Evolutionary conservation across 768 basidiomycete genomes (phyloP), one percentile per base, ranked within the genome.

Genomic region (Trametes cingulata): DNA sequence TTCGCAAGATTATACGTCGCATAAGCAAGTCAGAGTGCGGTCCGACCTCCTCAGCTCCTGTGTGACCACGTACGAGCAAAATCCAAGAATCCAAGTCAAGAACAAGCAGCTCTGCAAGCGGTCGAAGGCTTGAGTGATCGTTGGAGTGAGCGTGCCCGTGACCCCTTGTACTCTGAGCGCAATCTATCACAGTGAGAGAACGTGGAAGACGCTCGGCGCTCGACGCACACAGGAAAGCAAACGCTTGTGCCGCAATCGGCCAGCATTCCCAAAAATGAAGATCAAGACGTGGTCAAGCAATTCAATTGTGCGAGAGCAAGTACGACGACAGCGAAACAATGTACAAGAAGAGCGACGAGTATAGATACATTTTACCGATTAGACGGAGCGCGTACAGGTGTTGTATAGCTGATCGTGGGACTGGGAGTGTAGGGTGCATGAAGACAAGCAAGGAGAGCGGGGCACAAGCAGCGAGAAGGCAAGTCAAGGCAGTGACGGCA

Each of bases 281-380:
- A 12, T 29, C 41, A 43, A 5, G n/a, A 41, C 12, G 33, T 27
- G 41, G 33, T 29, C 39, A 43, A 49, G 46, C 24, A 7, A 42
- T 47, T 20, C 27, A 12, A 54, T 52, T 54, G 39, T 42, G 56
- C 35, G 46, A 48, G 27, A 53, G 48, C 48, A 40, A 37, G 47
- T 22, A 40, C 41, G 27, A 60, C 47, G 46, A 48, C 24, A 40
- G 13, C 53, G 22, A 60, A 41, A 15, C 47, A 37, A 46, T 48
- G 12, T 60, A 54, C 52, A 53, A 42, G 52, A 40, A 17, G 41
- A 41, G 12, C 33, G 39, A 54, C 17, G 39, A 55, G 40, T 49
- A 39, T 55, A 50, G 45, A 40, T 55, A 60, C 36, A 42, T 20
- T 42, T 55, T 24, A 25, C 39, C 24, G 19, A 54, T 43, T 40